phyloP scores from a whole-genome alignment of 805 yeast genomes.

The Wickerhamiella australiensis region DNA sequence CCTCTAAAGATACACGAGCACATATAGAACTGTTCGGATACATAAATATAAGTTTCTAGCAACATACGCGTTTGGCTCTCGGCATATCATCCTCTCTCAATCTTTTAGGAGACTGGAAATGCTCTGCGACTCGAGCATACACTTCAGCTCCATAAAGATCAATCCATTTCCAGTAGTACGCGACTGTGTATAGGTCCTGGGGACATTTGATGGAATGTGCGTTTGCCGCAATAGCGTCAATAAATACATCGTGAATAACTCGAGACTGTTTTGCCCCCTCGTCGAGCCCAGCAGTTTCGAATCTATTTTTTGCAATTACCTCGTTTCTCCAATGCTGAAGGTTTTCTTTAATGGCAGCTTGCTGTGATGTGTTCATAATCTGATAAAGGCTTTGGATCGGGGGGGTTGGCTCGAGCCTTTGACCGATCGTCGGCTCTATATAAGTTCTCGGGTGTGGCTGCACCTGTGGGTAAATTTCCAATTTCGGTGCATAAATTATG shows the following conservation, averaged over 20 bases:
- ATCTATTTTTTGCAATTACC: constrained; percentile 14
- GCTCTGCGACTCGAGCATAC: constrained; percentile 19
- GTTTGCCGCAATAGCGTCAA: constrained; percentile 23
- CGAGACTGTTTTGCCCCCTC: constrained; percentile 23
- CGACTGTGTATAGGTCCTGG: constrained; percentile 21
- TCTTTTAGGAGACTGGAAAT: constrained; percentile 20
- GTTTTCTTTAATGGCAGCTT: constrained; percentile 3
- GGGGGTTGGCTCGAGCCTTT: not conserved
- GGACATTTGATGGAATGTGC: constrained; percentile 21
- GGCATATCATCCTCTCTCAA: constrained; percentile 1
- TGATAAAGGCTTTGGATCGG: not conserved
- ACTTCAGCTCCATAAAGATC: constrained; percentile 25
- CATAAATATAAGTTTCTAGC: not conserved
- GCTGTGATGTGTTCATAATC: constrained; percentile 1
- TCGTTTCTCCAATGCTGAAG: constrained; percentile 7
- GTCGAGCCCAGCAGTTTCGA: constrained; percentile 19
- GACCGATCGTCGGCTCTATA: not conserved
- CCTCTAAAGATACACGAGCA: too few relatives aligned
- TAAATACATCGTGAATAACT: constrained; percentile 25
- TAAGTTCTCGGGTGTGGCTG: constrained; percentile 7
- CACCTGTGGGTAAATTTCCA: constrained; percentile 5
- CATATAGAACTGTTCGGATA: not conserved
- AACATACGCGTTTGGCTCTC: constrained; percentile 2
- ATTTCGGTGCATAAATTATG: constrained; percentile 11
- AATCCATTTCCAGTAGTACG: constrained; percentile 26